Evolutionary conservation across 2,329 filamentous ascomycete genomes (phyloP).

Genomic region (Byssoonygena ceratinophila): DNA sequence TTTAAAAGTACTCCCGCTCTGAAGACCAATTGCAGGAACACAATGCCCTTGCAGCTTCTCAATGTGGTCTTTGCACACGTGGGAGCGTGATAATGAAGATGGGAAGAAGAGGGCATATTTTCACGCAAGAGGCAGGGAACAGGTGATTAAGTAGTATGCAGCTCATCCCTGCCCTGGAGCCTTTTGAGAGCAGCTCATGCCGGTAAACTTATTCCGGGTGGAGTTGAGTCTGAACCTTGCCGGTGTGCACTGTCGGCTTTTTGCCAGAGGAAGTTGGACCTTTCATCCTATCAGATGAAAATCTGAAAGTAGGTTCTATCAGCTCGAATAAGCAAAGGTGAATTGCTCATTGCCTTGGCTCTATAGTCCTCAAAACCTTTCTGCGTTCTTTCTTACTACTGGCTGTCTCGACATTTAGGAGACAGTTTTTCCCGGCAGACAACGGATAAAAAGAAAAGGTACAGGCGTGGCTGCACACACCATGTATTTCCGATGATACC

Average conservation of each 20-base stretch:
- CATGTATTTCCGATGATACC: slow-evolving; percentile 4
- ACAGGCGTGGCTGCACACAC: neutral
- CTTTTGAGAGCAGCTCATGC: neutral
- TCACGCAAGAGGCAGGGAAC: neutral
- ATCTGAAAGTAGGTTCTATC: neutral
- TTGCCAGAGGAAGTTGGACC: neutral
- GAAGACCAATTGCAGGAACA: neutral
- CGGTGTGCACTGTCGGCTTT: neutral
- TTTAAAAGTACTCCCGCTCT: neutral
- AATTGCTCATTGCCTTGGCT: neutral
- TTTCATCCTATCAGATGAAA: neutral
- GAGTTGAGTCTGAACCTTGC: neutral
- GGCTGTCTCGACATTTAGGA: too few species aligned
- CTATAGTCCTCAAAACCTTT: neutral
- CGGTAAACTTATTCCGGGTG: neutral
- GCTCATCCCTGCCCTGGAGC: neutral
- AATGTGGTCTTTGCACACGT: neutral
- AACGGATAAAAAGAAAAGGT: neutral
- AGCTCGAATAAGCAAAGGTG: neutral
- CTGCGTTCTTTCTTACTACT: too few species aligned
- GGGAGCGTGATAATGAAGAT: neutral
- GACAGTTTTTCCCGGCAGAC: neutral
- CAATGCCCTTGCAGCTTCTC: neutral
- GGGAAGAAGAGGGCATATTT: neutral
- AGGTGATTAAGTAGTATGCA: slow-evolving; percentile 2